These are phyloP conservation scores for Endocalyx cinctus DNA, from an alignment of 2,329 filamentous ascomycete genomes.

Conservation along the genomic window DNA sequence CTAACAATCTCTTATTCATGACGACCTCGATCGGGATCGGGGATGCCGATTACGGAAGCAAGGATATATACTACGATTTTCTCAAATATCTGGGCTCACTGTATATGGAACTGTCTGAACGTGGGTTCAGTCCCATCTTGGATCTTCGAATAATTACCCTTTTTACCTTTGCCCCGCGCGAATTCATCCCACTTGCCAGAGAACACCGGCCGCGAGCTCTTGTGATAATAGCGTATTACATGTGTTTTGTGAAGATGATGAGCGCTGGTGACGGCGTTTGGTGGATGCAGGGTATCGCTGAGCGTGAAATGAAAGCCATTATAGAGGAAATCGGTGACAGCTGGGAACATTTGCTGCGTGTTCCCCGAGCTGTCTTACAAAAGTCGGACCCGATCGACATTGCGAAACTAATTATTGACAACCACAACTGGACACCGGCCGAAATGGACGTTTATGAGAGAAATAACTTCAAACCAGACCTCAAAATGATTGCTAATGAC, in stretches of 20 bases:
- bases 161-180: conserved; percentile 44
- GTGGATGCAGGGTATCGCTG: conserved; percentile 46
- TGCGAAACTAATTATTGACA: conserved; percentile 38
- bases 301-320: conserved; percentile 43
- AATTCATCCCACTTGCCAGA: conserved; percentile 40
- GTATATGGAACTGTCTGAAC: conserved; percentile 40
- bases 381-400: conserved; percentile 30
- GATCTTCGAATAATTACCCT: conserved; percentile 48
- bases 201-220: conserved; percentile 41
- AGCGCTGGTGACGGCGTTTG: conserved; percentile 38
- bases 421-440: conserved; percentile 36
- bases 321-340: conserved; percentile 31
- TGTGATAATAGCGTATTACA: conserved; percentile 49
- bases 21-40: conserved; percentile 37
- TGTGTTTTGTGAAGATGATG: conserved; percentile 44
- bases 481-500: conserved; percentile 14
- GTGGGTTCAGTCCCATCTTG: conserved; percentile 40
- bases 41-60: conserved; percentile 37
- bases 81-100: conserved; percentile 48
- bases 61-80: conserved; percentile 39
- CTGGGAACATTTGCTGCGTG: conserved; percentile 37
- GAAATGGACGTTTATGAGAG: conserved; percentile 19
- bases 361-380: conserved; percentile 35
- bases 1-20: conserved; percentile 46
- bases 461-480: conserved; percentile 9